Evolutionary conservation across 768 basidiomycete species (phyloP), one percentile per base, ranked within the genome.

Genomic region (Mycena filopes): DNA sequence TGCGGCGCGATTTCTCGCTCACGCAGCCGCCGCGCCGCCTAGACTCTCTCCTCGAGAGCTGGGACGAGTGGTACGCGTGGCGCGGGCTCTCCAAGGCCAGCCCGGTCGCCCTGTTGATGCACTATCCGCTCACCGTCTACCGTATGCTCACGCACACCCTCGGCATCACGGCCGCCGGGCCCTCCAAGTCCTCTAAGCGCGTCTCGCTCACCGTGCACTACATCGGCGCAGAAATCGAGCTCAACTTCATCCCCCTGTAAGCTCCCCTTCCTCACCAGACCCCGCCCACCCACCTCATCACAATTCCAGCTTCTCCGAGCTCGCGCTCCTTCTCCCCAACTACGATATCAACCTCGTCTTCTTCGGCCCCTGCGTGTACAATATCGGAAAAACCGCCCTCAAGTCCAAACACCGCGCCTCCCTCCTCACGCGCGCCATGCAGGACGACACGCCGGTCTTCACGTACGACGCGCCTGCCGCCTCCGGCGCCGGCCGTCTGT

Each of bases 161-260:
- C 31, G n/a, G 31, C 2, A 16, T 56, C 42, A n/a, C 55, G 12
- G n/a, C 42, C 42, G 18, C 8, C 13, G 41, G 20, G 41, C 10
- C 41, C 7, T 16, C 20, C 12, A 29, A 31, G 26, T 31, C 28
- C 26, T 11, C 31, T 3, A 23, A 31, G 50, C 55, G 55, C 12
- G 43, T 36, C 16, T 26, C 42, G 20, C 41, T 56, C 16, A 56
- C 55, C 10, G 43, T 56, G 1, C 55, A 56, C 23, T 56, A 56
- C 38, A 56, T 56, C 21, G 55, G 55, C 6, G 55, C 55, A 25
- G 55, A 56, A 21, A 18, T 56, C n/a, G 55, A 56, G 18, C 55
- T 56, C 26, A 56, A 56, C 33, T 43, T 45, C 55, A 42, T 56
- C 20, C 55, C 55, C 10, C 26, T 56, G 55, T 56, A 36, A 6